Evolutionary conservation across 2,329 filamentous ascomycete species (phyloP).

Genomic region (Phialophora verrucosa): DNA sequence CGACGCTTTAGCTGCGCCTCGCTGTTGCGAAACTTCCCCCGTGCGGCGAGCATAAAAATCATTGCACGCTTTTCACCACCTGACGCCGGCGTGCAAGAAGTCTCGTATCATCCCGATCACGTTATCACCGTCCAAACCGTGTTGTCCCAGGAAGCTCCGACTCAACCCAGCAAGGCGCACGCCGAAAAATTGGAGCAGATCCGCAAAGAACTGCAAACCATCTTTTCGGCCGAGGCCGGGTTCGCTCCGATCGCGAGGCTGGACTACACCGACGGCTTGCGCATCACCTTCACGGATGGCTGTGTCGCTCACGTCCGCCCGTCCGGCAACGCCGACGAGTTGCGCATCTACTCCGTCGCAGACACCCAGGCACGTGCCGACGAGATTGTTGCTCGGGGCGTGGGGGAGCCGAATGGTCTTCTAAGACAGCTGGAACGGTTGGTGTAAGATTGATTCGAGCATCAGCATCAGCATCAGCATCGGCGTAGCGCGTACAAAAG

Average conservation of each 20-base stretch:
- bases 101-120: slow-evolving; percentile 32
- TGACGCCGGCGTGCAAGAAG: slow-evolving; percentile 36
- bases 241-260: slow-evolving; percentile 40
- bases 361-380: slow-evolving; percentile 44
- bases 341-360: slow-evolving; percentile 45
- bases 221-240: slow-evolving; percentile 42
- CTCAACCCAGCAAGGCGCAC: background rate
- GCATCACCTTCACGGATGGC: slow-evolving; percentile 43
- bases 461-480: too few relatives aligned
- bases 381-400: slow-evolving; percentile 40
- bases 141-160: background rate
- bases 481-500: too few relatives aligned
- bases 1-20: slow-evolving; percentile 43
- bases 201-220: slow-evolving; percentile 29
- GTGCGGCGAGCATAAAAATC: slow-evolving; percentile 43
- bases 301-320: slow-evolving; percentile 46
- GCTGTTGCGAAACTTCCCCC: slow-evolving; percentile 45
- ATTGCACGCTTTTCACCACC: slow-evolving; percentile 42
- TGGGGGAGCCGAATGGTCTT: slow-evolving; percentile 24
- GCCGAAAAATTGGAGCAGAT: background rate
- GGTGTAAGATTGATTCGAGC: background rate
- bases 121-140: slow-evolving; percentile 23
- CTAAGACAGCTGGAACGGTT: background rate
- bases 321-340: slow-evolving; percentile 45
- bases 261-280: slow-evolving; percentile 45